Conservation (phyloP, 208 protist species). For the Giardia muris region DNA sequence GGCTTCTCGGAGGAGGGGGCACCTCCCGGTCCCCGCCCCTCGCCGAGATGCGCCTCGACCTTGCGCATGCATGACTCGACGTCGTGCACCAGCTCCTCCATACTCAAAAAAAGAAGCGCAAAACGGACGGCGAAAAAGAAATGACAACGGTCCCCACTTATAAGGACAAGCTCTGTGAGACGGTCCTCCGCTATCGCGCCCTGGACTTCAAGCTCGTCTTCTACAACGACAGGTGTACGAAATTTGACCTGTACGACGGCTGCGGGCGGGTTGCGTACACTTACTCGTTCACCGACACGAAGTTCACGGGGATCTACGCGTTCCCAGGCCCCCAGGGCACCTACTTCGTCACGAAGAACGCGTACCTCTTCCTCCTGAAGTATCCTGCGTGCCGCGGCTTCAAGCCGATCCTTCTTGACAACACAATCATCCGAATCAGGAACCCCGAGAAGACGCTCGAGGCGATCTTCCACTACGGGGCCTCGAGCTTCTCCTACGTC, state of each 20-base stretch:
- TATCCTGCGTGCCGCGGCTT: not conserved
- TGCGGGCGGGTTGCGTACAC: not conserved
- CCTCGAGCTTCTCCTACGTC: not conserved
- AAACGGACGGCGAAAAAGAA: too few species aligned
- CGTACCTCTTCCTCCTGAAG: not conserved
- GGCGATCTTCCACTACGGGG: not conserved
- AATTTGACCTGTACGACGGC: not conserved
- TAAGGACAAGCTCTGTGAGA: not conserved
- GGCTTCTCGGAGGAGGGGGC: not conserved
- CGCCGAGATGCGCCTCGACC: not conserved
- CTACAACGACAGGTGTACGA: not conserved
- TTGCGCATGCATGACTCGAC: not conserved
- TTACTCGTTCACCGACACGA: not conserved
- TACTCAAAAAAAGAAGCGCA: too few species aligned
- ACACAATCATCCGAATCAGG: not conserved
- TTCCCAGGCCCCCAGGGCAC: not conserved
- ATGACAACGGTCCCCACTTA: not conserved
- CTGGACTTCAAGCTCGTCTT: not conserved
- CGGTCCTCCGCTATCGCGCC: not conserved
- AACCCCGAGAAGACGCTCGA: not conserved
- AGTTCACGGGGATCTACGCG: not conserved
- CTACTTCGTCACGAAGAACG: not conserved
- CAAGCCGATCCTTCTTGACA: not conserved
- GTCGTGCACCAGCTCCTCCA: too few species aligned
- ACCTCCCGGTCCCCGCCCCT: too few species aligned